These are phyloP conservation scores for Dactylellina sp. DNA, from an alignment of 2,329 filamentous ascomycete species.

Conservation along the genomic window DNA sequence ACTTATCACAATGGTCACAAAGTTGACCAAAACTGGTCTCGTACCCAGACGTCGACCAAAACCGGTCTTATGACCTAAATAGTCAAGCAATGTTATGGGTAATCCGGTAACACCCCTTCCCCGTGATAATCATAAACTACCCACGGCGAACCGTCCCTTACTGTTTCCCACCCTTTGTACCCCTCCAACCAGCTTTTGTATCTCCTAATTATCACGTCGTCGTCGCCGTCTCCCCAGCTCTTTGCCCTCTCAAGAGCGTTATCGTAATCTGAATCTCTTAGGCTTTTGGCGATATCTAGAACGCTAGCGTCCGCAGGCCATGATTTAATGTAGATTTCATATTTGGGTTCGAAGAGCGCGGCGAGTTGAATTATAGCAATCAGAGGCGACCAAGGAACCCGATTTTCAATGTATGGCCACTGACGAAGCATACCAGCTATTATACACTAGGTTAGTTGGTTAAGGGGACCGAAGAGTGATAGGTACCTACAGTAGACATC, in stretches of 20 bases:
- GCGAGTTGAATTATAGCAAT: conserved; percentile 42
- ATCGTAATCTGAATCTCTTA: conserved; percentile 19
- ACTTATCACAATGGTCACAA: too few species aligned
- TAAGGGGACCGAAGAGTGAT: not conserved
- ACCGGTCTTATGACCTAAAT: too few species aligned
- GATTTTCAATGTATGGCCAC: conserved; percentile 29
- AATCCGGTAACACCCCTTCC: conserved; percentile 6
- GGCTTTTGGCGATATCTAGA: conserved; percentile 15
- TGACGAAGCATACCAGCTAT: conserved; percentile 47
- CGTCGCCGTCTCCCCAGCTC: conserved; percentile 16
- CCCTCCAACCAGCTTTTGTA: conserved; percentile 37
- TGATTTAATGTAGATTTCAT: conserved; percentile 10
- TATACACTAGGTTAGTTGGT: not conserved
- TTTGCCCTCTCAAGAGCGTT: conserved; percentile 19
- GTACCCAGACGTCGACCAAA: too few species aligned
- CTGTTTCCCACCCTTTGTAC: conserved; percentile 14
- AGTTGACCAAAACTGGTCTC: too few species aligned
- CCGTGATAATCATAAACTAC: conserved; percentile 45
- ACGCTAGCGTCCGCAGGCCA: conserved; percentile 41
- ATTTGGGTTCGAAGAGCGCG: conserved; percentile 31
- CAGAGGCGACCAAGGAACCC: conserved; percentile 40
- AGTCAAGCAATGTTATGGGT: not conserved
- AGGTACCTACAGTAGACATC: conserved; percentile 45
- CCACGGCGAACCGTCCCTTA: conserved; percentile 41
- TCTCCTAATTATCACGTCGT: conserved; percentile 9